Percentiles rank a stretch among this genome's conserved stretches.
Evolutionary conservation across 768 basidiomycete genomes (phyloP).

Genomic region (Russula ochroleuca): DNA sequence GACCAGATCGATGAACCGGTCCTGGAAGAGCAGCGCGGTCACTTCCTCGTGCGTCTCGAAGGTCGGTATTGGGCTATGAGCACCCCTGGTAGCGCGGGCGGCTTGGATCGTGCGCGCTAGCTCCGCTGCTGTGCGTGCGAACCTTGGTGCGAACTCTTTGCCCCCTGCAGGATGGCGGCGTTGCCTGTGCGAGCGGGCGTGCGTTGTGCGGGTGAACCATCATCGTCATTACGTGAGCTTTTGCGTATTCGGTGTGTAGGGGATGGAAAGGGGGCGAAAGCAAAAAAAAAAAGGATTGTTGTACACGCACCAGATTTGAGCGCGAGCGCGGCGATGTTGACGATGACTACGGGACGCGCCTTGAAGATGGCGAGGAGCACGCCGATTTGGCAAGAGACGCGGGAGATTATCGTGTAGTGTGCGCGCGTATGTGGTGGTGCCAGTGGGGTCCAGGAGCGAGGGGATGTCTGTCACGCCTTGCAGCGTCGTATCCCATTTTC

Average conservation of each 20-base stretch:
- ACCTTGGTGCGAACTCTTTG: slow-evolving; percentile 95
- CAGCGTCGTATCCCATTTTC: too few relatives aligned
- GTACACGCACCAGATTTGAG: slow-evolving; percentile 94
- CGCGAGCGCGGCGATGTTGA: slow-evolving; percentile 93
- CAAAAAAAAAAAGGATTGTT: not conserved
- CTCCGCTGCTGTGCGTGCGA: slow-evolving; percentile 68
- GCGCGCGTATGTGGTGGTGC: too few relatives aligned
- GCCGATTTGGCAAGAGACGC: slow-evolving; percentile 93
- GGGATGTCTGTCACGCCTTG: too few relatives aligned
- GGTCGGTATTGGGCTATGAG: slow-evolving; percentile 94
- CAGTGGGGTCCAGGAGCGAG: too few relatives aligned
- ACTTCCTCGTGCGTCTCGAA: slow-evolving; percentile 92
- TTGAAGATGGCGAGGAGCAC: slow-evolving; percentile 96
- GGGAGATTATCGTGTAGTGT: too few relatives aligned
- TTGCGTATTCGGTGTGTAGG: too few relatives aligned
- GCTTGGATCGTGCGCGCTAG: slow-evolving; percentile 73
- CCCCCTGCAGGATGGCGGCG: slow-evolving; percentile 97
- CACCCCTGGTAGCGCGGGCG: slow-evolving; percentile 64
- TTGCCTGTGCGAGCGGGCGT: slow-evolving; percentile 81
- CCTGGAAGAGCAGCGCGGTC: slow-evolving; percentile 76
- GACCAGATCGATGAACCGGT: slow-evolving; percentile 92
- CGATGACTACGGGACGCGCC: slow-evolving; percentile 94
- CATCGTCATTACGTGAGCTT: not conserved
- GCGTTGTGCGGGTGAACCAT: too few relatives aligned
- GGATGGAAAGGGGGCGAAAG: not conserved